phyloP scores from a whole-genome alignment of 164 flowering plant species.

The Umbilicus rupestris region DNA sequence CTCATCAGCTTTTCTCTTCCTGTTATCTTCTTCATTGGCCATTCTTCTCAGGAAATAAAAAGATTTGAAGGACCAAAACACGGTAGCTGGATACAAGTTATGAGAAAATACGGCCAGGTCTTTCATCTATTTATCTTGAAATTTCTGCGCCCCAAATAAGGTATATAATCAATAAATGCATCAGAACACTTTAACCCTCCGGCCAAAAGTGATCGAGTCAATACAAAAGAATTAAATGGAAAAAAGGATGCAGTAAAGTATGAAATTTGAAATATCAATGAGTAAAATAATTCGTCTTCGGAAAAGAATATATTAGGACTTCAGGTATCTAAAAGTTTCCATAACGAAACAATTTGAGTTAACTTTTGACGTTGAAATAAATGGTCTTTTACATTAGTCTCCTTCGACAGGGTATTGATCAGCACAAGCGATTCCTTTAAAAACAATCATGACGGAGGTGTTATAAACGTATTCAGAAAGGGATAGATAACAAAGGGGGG shows the following conservation, averaged over 20 bases:
- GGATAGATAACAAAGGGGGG: no score
- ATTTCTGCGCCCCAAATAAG: not conserved
- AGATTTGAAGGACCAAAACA: not conserved
- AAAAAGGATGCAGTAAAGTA: not conserved
- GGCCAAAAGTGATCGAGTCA: not conserved
- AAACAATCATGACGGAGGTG: not conserved
- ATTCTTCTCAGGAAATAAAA: not conserved
- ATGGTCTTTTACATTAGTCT: not conserved
- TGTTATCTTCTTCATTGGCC: not conserved
- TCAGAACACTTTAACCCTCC: not conserved
- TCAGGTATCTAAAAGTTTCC: not conserved
- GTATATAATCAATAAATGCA: not conserved
- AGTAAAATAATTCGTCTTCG: not conserved
- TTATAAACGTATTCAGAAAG: no score
- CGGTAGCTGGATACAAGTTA: not conserved
- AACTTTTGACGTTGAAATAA: not conserved
- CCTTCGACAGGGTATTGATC: not conserved
- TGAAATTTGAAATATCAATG: not conserved
- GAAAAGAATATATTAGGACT: not conserved
- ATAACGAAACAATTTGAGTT: not conserved
- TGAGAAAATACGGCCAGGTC: not conserved
- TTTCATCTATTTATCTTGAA: not conserved
- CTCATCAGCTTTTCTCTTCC: not conserved
- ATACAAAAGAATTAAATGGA: not conserved
- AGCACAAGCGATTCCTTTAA: not conserved